Base-by-base conservation (phyloP, 371 early-diverging fungal genomes). In the Amoeboaphelidium protococcarum region DNA sequence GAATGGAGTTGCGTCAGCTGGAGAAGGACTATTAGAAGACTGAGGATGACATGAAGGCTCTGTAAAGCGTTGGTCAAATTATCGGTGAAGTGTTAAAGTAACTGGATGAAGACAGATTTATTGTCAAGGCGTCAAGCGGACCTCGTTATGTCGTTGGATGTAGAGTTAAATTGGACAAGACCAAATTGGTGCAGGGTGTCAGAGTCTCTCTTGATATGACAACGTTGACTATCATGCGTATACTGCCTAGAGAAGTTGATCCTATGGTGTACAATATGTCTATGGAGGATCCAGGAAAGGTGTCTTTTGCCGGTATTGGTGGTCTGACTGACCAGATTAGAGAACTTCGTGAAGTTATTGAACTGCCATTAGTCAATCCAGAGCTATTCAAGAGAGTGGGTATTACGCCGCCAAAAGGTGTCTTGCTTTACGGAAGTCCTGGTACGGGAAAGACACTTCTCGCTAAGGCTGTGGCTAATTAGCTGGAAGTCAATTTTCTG, bases 101-200 rank as follows among this genome's bases (percentile, higher is more conserved):
- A 62, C 65, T 98, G 55, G 88, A 87, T 59, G 89, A 85, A 47
- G 98, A 98, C 49, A 74, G 87, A 61, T 99, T 88, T 61, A 98
- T 99, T 58, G 97, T 99, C 43, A 99, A 99, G 61, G 82, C 92
- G 13, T 83, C 91, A 24, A 82, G 79, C 49, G 99, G 99, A 2
- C 98, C 99, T 24, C 77, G 99, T 45, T 98, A 99, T 62, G 89
- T 99, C 23, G 99, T 99, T 20, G 98, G 99, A 10, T 95, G 96
- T 58, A 76, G 96, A 24, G 85, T 74, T 58, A 83, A 80, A 56
- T 74, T 98, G 22, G 78, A 82, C 52, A 94, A 91, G 63, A 76
- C 79, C 47, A 82, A 83, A 53, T 66, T 95, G 41, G 89, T 87
- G 55, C 79, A 81, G 52, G 94, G 96, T 13, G 75, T 87, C 45